Evolutionary conservation across 1,284 basidiomycete species (phyloP).

Genomic region (Trametes polyzona): DNA sequence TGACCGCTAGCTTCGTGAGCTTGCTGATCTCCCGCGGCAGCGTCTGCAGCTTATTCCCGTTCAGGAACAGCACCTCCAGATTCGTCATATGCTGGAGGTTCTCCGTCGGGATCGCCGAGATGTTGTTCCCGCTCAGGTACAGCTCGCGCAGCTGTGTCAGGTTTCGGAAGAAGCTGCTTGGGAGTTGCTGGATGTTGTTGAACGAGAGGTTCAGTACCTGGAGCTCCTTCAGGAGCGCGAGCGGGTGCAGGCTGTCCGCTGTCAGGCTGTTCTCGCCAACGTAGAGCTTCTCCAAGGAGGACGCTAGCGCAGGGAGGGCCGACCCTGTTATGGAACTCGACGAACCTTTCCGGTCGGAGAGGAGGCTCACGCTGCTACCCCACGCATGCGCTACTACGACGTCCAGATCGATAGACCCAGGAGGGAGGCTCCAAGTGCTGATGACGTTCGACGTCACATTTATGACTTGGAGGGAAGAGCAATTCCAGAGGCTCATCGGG

Average conservation of each 20-base stretch:
- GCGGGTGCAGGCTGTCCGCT: slow-evolving; percentile 79
- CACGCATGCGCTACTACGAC: slow-evolving; percentile 7
- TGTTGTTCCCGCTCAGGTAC: slow-evolving; percentile 92
- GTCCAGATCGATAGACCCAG: slow-evolving; percentile 22
- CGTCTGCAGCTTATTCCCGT: slow-evolving; percentile 94
- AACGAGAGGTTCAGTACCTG: slow-evolving; percentile 92
- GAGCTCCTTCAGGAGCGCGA: slow-evolving; percentile 79
- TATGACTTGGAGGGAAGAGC: slow-evolving; percentile 72
- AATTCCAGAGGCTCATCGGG: slow-evolving; percentile 85
- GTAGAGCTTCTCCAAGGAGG: slow-evolving; percentile 78
- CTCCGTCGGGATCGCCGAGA: slow-evolving; percentile 90
- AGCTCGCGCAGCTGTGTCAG: slow-evolving; percentile 79
- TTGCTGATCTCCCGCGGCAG: slow-evolving; percentile 91
- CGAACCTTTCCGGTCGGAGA: slow-evolving; percentile 50
- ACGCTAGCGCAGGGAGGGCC: slow-evolving; percentile 67
- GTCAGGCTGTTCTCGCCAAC: slow-evolving; percentile 90
- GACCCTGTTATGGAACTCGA: slow-evolving; percentile 37
- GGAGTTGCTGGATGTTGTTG: slow-evolving; percentile 94
- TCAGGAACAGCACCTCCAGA: slow-evolving; percentile 83
- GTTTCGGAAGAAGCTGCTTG: slow-evolving; percentile 76
- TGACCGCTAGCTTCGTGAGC: slow-evolving; percentile 76
- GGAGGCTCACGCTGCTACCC: slow-evolving; percentile 17
- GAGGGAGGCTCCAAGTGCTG: slow-evolving; percentile 71
- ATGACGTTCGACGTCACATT: slow-evolving; percentile 93
- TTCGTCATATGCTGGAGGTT: slow-evolving; percentile 74